Evolutionary conservation across 495 filamentous ascomycete genomes (phyloP).

Genomic region (Chaetomium cochliodes): DNA sequence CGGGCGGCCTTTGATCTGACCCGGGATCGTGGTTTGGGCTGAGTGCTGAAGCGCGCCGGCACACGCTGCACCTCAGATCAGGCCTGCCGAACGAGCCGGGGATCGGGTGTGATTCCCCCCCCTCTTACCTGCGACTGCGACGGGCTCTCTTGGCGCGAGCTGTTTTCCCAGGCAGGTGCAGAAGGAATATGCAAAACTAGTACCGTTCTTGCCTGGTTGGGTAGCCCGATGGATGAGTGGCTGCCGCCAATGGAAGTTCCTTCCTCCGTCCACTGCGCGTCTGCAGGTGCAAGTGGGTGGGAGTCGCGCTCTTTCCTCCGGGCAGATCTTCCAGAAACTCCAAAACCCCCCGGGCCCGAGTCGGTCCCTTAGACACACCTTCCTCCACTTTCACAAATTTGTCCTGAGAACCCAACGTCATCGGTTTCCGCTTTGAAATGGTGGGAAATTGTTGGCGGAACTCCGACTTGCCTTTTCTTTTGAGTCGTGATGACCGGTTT

Average conservation of each 20-base stretch:
- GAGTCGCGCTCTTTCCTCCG: too few relatives aligned
- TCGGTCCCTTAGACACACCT: not conserved
- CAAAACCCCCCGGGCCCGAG: not conserved
- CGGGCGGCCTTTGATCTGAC: slow-evolving; percentile 19
- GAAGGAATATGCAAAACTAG: not conserved
- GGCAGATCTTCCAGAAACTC: not conserved
- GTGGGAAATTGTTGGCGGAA: not conserved
- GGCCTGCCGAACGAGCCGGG: slow-evolving; percentile 1
- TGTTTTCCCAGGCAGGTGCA: slow-evolving; percentile 6
- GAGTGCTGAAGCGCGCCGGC: slow-evolving; percentile 11
- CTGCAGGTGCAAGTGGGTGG: too few relatives aligned
- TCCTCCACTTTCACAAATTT: not conserved
- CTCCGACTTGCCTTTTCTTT: not conserved
- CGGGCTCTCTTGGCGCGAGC: slow-evolving; percentile 8
- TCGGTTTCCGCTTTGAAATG: not conserved
- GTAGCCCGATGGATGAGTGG: not conserved
- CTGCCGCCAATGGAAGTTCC: not conserved
- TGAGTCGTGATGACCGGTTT: not conserved
- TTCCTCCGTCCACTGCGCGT: not conserved
- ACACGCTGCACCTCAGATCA: not conserved
- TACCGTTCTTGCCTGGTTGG: not conserved
- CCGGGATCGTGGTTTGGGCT: slow-evolving; percentile 29
- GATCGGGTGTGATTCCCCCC: not conserved
- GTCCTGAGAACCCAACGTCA: not conserved
- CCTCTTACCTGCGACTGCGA: not conserved